Percentiles rank a stretch among this genome's conserved stretches.
Conservation (phyloP, 83 land plant species). For the Larix sibirica region DNA sequence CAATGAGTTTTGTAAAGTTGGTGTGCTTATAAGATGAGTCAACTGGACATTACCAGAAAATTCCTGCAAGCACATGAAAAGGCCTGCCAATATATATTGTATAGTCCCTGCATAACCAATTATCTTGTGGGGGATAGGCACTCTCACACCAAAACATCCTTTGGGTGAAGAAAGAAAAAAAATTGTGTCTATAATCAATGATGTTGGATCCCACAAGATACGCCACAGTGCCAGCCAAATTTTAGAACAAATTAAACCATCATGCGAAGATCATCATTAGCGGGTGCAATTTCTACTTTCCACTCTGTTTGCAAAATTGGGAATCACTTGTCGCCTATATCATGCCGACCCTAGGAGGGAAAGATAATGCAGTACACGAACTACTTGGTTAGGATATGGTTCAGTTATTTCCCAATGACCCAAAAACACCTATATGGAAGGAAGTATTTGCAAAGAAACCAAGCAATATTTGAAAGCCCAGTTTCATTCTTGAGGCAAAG, state of each 20-base stretch:
- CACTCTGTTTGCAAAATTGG: slow-evolving; percentile 5
- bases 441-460: not conserved
- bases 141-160: not conserved
- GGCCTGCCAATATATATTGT: not conserved
- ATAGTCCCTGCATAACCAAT: not conserved
- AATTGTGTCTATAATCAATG: not conserved
- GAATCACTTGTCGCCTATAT: not conserved
- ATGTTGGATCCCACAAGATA: not conserved
- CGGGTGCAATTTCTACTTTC: not conserved
- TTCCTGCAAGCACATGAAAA: not conserved
- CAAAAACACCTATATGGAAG: not conserved
- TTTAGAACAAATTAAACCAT: not conserved
- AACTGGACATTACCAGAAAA: not conserved
- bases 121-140: not conserved
- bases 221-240: not conserved
- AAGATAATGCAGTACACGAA: not conserved
- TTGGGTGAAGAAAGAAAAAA: not conserved
- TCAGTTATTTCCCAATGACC: not conserved
- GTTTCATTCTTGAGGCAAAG: not conserved
- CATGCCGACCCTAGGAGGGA: not conserved
- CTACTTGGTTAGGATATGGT: too few species aligned
- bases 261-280: not conserved
- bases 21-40: not conserved
- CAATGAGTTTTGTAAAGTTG: too few species aligned
- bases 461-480: not conserved